Percentiles rank a stretch among this genome's conserved stretches.
Evolutionary conservation across 2,329 filamentous ascomycete genomes (phyloP).

Genomic region (Colletotrichum lupini): DNA sequence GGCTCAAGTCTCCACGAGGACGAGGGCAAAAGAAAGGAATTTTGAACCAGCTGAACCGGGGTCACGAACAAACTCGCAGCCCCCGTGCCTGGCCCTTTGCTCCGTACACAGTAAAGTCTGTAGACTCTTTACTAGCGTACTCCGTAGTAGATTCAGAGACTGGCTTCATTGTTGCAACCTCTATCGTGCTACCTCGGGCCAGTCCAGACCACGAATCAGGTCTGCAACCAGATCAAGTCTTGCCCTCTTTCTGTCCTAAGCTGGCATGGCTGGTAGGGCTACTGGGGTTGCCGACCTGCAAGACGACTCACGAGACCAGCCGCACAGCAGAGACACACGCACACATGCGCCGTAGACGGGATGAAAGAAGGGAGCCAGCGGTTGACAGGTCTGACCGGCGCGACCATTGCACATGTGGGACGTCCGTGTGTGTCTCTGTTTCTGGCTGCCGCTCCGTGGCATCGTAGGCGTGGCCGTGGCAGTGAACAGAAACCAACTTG

Average conservation of each 20-base stretch:
- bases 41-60: slow-evolving; percentile 1
- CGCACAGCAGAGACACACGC: background rate
- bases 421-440: background rate
- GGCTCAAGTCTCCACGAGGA: background rate
- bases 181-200: background rate
- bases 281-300: background rate
- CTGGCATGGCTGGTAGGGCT: background rate
- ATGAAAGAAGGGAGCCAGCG: slow-evolving; percentile 7
- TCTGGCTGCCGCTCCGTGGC: background rate
- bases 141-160: no score
- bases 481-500: background rate
- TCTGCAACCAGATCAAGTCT: slow-evolving; percentile 11
- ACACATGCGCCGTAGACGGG: slow-evolving; percentile 14
- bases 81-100: background rate
- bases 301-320: background rate
- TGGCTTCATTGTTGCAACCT: background rate
- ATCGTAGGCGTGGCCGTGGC: background rate
- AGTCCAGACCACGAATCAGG: slow-evolving; percentile 20
- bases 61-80: background rate
- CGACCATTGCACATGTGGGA: slow-evolving; percentile 11
- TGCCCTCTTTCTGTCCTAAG: background rate
- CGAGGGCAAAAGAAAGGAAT: background rate
- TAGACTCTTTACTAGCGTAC: no score
- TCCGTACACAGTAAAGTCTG: no score
- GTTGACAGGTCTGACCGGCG: slow-evolving; percentile 14